These are phyloP conservation scores for Triticum turgidum DNA, from an alignment of 176 grass and related monocot species.

Conservation along the genomic window DNA sequence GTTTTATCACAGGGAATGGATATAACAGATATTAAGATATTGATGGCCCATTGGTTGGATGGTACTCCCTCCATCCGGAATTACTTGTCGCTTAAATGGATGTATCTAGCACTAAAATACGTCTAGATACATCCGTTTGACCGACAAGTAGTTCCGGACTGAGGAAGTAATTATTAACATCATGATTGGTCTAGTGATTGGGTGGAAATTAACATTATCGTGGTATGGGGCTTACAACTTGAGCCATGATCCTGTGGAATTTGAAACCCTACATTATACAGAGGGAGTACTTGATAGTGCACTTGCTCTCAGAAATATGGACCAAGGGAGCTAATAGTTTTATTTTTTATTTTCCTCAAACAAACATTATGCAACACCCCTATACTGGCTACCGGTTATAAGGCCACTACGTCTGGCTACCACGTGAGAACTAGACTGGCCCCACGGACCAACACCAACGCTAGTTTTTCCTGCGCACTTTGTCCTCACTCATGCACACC, in stretches of 20 bases:
- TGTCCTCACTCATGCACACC: too few relatives aligned
- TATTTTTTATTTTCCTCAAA: neutral
- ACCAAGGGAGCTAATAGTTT: neutral
- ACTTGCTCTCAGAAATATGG: neutral
- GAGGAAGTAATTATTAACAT: neutral
- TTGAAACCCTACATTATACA: neutral
- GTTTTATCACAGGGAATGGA: neutral
- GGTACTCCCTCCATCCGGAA: neutral
- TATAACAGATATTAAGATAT: neutral
- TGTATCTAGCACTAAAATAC: too few relatives aligned
- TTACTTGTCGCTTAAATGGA: too few relatives aligned
- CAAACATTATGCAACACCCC: neutral
- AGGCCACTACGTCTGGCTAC: too few relatives aligned
- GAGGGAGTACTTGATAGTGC: neutral
- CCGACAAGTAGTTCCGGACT: too few relatives aligned
- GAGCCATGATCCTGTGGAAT: neutral
- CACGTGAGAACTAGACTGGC: too few relatives aligned
- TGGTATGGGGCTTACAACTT: neutral
- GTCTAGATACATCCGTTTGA: too few relatives aligned
- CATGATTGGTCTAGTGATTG: neutral
- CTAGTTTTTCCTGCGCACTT: too few relatives aligned
- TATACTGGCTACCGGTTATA: too few relatives aligned
- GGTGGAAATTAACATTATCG: neutral
- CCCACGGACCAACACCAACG: too few relatives aligned
- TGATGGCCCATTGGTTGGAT: neutral